Evolutionary conservation across 345 rosid species (phyloP).

Genomic region (Firmiana major): DNA sequence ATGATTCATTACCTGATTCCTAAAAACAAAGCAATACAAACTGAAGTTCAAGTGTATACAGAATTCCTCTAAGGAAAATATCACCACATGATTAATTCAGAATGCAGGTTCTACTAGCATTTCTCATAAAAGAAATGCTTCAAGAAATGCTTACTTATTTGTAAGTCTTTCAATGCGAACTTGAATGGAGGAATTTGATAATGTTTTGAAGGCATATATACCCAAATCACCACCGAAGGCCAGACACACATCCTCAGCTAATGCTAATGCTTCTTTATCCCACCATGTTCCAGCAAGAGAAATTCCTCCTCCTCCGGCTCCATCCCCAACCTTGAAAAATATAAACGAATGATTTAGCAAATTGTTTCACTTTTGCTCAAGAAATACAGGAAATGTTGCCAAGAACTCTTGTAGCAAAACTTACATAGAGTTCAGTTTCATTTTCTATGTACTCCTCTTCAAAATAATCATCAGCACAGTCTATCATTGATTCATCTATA

Average conservation of each 20-base stretch:
- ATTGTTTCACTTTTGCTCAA: slow-evolving; percentile 5
- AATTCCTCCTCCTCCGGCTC: slow-evolving; percentile 82
- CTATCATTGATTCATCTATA: slow-evolving; percentile 34
- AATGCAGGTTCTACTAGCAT: background rate
- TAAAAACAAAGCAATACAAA: background rate
- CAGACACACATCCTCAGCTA: slow-evolving; percentile 54
- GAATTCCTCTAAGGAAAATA: background rate
- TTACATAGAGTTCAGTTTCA: slow-evolving; percentile 62
- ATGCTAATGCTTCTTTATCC: slow-evolving; percentile 74
- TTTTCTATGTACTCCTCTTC: slow-evolving; percentile 45
- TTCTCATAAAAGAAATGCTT: background rate
- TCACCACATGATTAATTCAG: background rate
- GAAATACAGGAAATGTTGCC: background rate
- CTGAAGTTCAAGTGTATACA: background rate
- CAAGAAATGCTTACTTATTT: slow-evolving; percentile 45
- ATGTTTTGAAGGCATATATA: slow-evolving; percentile 76
- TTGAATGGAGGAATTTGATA: slow-evolving; percentile 57
- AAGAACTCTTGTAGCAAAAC: slow-evolving; percentile 14
- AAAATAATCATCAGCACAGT: slow-evolving; percentile 35
- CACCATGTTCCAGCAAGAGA: slow-evolving; percentile 77
- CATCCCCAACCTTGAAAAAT: slow-evolving; percentile 68
- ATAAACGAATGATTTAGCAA: background rate
- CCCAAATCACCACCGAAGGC: slow-evolving; percentile 66
- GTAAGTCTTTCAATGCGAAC: slow-evolving; percentile 81
- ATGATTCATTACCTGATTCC: background rate